A percentile compares a stretch with the other conserved stretches of the same genome.
Conservation (phyloP, 2,329 filamentous ascomycete species). For the Penicillium sclerotigenum region DNA sequence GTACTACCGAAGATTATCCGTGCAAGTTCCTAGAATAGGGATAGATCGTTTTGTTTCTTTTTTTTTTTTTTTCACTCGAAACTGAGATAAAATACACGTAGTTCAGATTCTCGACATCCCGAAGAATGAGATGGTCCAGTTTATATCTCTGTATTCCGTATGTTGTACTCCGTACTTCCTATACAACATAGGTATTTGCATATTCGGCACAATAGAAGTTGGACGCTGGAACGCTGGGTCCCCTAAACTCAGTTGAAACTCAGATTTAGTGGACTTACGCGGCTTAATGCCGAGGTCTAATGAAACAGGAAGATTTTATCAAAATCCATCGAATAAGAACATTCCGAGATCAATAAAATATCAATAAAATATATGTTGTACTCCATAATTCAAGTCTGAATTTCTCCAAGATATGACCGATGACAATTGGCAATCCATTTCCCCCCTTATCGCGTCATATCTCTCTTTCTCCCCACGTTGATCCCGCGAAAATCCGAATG, state of each 20-base stretch:
- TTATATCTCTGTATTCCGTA: too few species aligned
- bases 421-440: conserved; percentile 7
- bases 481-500: background rate
- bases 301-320: too few species aligned
- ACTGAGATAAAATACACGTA: background rate
- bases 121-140: background rate
- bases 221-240: background rate
- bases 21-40: background rate
- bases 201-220: too few species aligned
- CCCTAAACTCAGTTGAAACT: conserved; percentile 1
- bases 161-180: too few species aligned
- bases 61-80: background rate
- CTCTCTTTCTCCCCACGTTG: background rate
- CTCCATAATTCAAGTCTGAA: background rate
- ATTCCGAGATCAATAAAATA: background rate
- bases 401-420: conserved; percentile 3
- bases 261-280: background rate
- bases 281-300: background rate
- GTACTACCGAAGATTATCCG: background rate
- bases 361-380: too few species aligned
- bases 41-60: background rate
- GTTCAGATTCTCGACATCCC: background rate
- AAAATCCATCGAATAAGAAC: too few species aligned
- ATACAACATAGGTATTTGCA: too few species aligned
- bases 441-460: conserved; percentile 9